phyloP scores from a whole-genome alignment of 2,329 filamentous ascomycete genomes.

The Akanthomyces uredinophilus region DNA sequence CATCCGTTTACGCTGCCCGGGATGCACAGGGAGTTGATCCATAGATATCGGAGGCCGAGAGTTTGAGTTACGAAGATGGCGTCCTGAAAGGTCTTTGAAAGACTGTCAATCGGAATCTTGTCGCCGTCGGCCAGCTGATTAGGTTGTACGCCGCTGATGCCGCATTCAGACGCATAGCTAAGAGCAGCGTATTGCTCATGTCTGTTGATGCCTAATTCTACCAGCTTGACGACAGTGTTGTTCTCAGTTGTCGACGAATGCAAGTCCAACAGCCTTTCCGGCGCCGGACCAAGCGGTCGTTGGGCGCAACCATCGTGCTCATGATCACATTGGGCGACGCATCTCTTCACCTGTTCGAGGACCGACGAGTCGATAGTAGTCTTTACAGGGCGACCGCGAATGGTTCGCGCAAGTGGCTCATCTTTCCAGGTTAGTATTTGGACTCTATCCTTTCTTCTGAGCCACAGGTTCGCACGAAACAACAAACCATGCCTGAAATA shows the following conservation, averaged over 20 bases:
- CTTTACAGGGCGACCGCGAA: background rate
- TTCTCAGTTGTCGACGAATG: background rate
- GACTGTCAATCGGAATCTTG: background rate
- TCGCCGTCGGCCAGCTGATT: background rate
- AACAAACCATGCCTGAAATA: no score
- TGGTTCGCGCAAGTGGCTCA: background rate
- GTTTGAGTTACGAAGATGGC: slow-evolving; percentile 1
- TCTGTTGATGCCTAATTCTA: background rate
- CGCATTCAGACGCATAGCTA: background rate
- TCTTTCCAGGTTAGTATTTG: background rate
- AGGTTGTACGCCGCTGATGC: background rate
- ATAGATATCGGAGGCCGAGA: slow-evolving; percentile 7
- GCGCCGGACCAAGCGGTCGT: background rate
- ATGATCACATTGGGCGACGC: background rate
- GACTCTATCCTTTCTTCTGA: background rate
- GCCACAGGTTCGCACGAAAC: no score
- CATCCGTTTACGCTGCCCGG: background rate
- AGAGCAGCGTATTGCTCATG: background rate
- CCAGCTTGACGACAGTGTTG: background rate
- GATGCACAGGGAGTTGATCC: slow-evolving; percentile 14
- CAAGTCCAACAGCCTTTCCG: background rate
- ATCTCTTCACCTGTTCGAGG: background rate
- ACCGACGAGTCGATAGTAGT: background rate
- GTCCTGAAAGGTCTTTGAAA: slow-evolving; percentile 12
- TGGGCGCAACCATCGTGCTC: background rate